A percentile compares a stretch with the other conserved stretches of the same genome.
Conservation (phyloP, 805 yeast genomes). For the Saccharomyces mikatae region DNA sequence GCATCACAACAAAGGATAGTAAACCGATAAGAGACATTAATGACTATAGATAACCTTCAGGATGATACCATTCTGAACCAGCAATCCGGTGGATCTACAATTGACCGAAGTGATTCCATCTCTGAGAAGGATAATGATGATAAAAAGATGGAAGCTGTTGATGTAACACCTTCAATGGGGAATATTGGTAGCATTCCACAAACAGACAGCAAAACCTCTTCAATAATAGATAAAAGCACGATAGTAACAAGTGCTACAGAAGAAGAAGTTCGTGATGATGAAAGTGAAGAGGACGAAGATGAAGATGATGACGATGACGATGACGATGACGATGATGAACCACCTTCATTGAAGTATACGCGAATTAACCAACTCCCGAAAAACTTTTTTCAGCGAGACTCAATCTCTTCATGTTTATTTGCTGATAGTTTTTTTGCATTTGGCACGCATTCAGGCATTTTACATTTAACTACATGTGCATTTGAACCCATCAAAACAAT, state of each 20-base stretch:
- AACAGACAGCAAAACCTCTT: background rate
- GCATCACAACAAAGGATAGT: background rate
- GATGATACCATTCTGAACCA: background rate
- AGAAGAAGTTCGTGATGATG: constrained; percentile 16
- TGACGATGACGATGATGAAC: constrained; percentile 45
- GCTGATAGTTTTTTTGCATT: constrained; percentile 57
- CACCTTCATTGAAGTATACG: constrained; percentile 69
- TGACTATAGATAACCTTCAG: background rate
- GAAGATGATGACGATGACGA: constrained; percentile 32
- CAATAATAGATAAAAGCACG: constrained; percentile 9
- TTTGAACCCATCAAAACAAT: constrained; percentile 59
- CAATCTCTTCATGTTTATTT: constrained; percentile 63
- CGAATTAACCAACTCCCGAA: constrained; percentile 62
- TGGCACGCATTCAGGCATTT: constrained; percentile 84
- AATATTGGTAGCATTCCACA: background rate
- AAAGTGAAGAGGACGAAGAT: constrained; percentile 26
- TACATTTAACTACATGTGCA: constrained; percentile 59
- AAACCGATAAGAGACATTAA: background rate
- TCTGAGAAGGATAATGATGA: background rate
- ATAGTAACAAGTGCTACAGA: constrained; percentile 15
- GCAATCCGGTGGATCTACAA: background rate
- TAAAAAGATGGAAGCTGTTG: background rate
- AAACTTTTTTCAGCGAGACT: constrained; percentile 64
- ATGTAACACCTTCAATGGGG: background rate
- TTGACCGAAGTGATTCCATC: background rate